These are phyloP conservation scores for Dissoconium aciculare DNA, from an alignment of 2,329 filamentous ascomycete genomes.

Conservation along the genomic window DNA sequence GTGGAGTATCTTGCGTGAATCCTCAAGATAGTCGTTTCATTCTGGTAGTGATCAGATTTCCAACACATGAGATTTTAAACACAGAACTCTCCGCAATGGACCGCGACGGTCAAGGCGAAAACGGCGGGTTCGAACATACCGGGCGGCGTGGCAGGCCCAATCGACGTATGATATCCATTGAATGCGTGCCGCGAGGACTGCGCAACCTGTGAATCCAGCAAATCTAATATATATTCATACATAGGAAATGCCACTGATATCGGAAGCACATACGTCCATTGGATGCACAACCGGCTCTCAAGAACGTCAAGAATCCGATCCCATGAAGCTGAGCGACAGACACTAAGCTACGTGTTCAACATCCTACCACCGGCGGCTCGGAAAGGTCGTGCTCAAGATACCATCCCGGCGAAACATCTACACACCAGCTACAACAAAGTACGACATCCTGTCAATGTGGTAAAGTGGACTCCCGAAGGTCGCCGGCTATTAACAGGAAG, in stretches of 20 bases:
- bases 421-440: conserved; percentile 98
- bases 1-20: too few relatives aligned
- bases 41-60: too few relatives aligned
- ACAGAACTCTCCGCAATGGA: conserved; percentile 18
- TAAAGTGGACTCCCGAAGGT: conserved; percentile 94
- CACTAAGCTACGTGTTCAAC: conserved; percentile 78
- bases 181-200: neutral
- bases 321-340: conserved; percentile 71
- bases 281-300: conserved; percentile 70
- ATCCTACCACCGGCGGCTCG: conserved; percentile 76
- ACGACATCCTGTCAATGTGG: conserved; percentile 92
- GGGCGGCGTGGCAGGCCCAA: conserved; percentile 14
- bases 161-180: conserved; percentile 6
- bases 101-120: conserved; percentile 12
- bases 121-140: conserved; percentile 17
- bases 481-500: conserved; percentile 81
- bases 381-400: conserved; percentile 60
- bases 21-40: too few relatives aligned
- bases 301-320: conserved; percentile 56
- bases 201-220: neutral
- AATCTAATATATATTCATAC: neutral
- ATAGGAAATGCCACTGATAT: conserved; percentile 23
- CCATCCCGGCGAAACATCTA: conserved; percentile 84
- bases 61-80: too few relatives aligned
- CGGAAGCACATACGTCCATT: conserved; percentile 41